Evolutionary conservation across 768 basidiomycete species (phyloP), one percentile per base, ranked within the genome.

Genomic region (Strobilomyces confusus): DNA sequence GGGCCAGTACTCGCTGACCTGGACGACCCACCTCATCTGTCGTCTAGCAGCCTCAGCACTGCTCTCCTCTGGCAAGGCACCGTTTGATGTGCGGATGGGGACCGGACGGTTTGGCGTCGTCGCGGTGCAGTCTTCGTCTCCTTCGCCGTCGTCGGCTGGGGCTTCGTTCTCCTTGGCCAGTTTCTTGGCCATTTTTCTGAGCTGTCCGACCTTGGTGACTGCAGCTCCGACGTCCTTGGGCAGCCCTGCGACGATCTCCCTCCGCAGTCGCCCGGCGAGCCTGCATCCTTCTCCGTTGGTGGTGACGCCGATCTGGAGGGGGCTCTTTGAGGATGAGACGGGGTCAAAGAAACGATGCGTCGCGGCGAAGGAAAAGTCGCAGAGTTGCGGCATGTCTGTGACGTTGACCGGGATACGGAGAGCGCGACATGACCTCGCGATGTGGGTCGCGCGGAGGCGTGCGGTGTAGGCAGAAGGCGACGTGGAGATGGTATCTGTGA

Each of bases 1-100:
- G 0, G 92, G 86, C 91, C 93, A 98, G 68, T 97, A 98, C 67
- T 98, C 95, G 76, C 92, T 95, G 60, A 98, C 81, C 67, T 98
- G 95, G 0, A 92, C 86, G 4, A 97, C 86, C 92, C 93, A 98
- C 68, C 87, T 83, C 81, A 97, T 90, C 15, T 89, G 77, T 30
- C 93, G 77, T 52, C 72, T 75, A 48, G 79, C 73, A 23, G 66
- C 72, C 57, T 87, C 86, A 2, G 58, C 40, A 9, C 61, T 68
- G 4, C 70, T 75, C 66, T 77, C 76, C 26, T 67, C 61, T 12
- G 33, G 13, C 3, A 49, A 48, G 40, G 59, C 68, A 3, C 2
- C 11, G 0, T 26, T 23, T 2, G 26, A 9, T 11, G 14, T 3
- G n/a, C 30, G 44, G 12, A 80, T 74, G 0, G 83, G 78, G 2